Evolutionary conservation across 1,139 yeast species (phyloP).

Genomic region (Zhuliangozyma parablackwelliae): DNA sequence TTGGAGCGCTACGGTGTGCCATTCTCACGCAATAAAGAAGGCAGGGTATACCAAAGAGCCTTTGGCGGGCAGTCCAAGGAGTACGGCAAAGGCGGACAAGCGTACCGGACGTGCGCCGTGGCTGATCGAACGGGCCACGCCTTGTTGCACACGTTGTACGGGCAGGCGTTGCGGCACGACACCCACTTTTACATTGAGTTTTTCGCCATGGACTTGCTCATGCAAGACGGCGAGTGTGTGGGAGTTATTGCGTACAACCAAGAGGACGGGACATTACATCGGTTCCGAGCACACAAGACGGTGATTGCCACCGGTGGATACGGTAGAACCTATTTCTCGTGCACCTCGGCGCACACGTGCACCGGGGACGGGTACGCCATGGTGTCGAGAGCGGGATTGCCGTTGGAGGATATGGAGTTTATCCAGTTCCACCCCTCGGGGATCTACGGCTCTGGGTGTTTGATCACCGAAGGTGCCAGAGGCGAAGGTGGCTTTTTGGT

Average conservation of each 20-base stretch:
- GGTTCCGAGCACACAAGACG: slow-evolving; percentile 95
- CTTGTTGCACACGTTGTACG: slow-evolving; percentile 88
- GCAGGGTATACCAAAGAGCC: slow-evolving; percentile 96
- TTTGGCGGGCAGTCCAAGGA: slow-evolving; percentile 97
- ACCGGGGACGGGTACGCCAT: slow-evolving; percentile 98
- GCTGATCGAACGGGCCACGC: slow-evolving; percentile 99
- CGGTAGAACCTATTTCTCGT: slow-evolving; percentile 96
- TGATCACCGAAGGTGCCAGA: slow-evolving; percentile 98
- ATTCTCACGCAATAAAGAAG: slow-evolving; percentile 93
- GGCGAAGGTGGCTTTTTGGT: slow-evolving; percentile 99
- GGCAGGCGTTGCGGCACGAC: slow-evolving; percentile 93
- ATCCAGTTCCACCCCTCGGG: slow-evolving; percentile 99
- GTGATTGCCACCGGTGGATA: slow-evolving; percentile 98
- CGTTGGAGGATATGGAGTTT: slow-evolving; percentile 94
- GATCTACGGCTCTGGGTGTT: slow-evolving; percentile 97
- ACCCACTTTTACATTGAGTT: slow-evolving; percentile 97
- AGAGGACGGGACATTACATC: slow-evolving; percentile 97
- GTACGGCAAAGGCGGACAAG: slow-evolving; percentile 97
- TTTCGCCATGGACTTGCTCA: slow-evolving; percentile 90
- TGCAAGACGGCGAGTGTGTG: slow-evolving; percentile 93
- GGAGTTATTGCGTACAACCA: slow-evolving; percentile 97
- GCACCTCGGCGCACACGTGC: slow-evolving; percentile 99
- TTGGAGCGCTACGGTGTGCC: slow-evolving; percentile 98
- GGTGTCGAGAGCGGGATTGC: slow-evolving; percentile 97
- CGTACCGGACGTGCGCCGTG: slow-evolving; percentile 98